Conservation (phyloP, 139 green algal genomes). For the Chlorella sp. region DNA sequence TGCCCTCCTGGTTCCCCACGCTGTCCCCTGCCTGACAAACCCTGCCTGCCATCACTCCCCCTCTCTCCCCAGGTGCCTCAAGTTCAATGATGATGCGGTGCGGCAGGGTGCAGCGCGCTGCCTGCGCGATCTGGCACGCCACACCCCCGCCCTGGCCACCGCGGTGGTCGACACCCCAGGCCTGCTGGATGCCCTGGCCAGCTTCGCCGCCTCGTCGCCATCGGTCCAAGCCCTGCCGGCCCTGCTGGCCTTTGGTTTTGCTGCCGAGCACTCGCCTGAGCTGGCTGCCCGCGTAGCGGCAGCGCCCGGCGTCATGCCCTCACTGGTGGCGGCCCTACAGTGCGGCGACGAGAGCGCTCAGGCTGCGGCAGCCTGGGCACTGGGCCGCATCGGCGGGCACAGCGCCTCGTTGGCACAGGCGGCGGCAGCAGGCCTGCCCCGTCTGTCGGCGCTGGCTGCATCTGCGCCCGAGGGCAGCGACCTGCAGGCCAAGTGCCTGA, state of each 20-base stretch:
- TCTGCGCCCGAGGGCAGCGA: neutral
- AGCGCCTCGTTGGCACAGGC: too few relatives aligned
- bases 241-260: constrained; percentile 17
- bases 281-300: constrained; percentile 18
- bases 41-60: neutral
- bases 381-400: constrained; percentile 18
- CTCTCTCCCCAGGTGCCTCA: constrained; percentile 6
- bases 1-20: neutral
- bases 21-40: neutral
- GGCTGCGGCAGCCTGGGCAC: constrained; percentile 34
- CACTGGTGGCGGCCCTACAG: constrained; percentile 1
- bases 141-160: neutral
- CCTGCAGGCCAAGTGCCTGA: constrained; percentile 34
- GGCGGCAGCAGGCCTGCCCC: neutral
- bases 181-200: constrained; percentile 8
- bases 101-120: constrained; percentile 14
- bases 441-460: constrained; percentile 5
- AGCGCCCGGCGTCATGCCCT: constrained; percentile 6
- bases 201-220: neutral
- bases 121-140: constrained; percentile 29
- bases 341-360: constrained; percentile 5
- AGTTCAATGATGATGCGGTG: constrained; percentile 9
- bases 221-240: constrained; percentile 11
- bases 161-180: neutral
- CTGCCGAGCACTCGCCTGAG: neutral